Conservation (phyloP, 176 grass and related monocot genomes). For the Thalia dealbata region DNA sequence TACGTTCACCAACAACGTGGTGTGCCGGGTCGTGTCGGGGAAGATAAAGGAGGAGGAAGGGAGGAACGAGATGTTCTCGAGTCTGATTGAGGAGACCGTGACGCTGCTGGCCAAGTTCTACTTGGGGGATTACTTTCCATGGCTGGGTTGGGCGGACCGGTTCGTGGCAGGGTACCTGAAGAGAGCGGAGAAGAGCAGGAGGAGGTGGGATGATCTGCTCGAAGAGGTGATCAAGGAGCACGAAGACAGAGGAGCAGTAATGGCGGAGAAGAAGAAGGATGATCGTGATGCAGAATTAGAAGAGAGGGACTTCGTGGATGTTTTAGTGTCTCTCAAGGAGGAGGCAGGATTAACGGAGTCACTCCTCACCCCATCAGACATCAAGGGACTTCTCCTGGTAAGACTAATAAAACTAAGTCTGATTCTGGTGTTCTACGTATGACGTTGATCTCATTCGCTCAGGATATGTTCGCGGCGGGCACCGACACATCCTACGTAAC, state of each 20-base stretch:
- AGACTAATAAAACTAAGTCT: no score
- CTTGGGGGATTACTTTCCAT: conserved; percentile 26
- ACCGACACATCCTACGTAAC: neutral
- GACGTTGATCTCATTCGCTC: no score
- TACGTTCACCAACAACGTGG: conserved; percentile 18
- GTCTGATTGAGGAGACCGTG: neutral
- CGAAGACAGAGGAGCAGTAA: neutral
- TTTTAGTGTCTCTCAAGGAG: conserved; percentile 17
- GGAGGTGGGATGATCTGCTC: conserved; percentile 27
- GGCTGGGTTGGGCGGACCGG: conserved; percentile 8
- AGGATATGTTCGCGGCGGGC: neutral
- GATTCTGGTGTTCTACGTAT: no score
- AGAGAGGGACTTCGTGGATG: conserved; percentile 25
- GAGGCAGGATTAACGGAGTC: conserved; percentile 4
- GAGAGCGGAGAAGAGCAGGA: neutral
- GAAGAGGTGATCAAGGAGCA: conserved; percentile 19
- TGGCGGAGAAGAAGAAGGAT: neutral
- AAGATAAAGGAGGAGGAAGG: neutral
- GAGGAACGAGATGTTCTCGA: conserved; percentile 6
- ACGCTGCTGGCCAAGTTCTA: neutral
- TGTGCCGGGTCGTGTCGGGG: conserved; percentile 25
- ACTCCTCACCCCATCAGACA: conserved; percentile 1
- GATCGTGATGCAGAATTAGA: neutral
- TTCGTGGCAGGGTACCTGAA: neutral
- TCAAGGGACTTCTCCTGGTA: conserved; percentile 29